Base-by-base conservation (phyloP, 2,329 filamentous ascomycete species). In the Stagonosporopsis rhizophila region DNA sequence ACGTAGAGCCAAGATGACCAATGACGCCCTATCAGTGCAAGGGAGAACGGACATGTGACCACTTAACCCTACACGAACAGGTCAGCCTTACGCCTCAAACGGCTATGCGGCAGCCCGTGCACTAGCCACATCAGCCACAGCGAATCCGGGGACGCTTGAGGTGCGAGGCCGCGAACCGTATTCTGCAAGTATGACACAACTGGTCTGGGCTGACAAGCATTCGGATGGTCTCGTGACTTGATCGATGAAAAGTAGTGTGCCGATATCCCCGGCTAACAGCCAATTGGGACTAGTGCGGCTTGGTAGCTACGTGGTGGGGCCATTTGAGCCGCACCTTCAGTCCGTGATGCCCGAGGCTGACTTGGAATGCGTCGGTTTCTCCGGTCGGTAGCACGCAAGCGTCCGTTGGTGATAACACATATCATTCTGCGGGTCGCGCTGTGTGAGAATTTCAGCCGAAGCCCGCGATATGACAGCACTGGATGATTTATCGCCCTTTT, bases 91-190 rank as follows among this genome's bases (percentile, higher is more conserved):
- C 61, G 59, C 58, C 60, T 56, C 58, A 61, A 47, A 48, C 54
- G 57, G 56, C 40, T 51, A 58, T 54, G 7, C 64, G 64, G 54
- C 42, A 59, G 62, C 41, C 61, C 61, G 67, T 69, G 67, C 65
- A 65, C 61, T 55, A 66, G 64, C 65, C 64, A 67, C 65, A 57
- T 19, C 51, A 61, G 65, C 65, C 65, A 68, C 65, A 67, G 49
- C 65, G 64, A 69, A 68, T 69, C 65, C 57, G 56, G 42, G 44
- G 32, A 28, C 56, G 35, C 30, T 28, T 46, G 20, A 39, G 27
- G 44, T 52, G 53, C 47, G 52, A 62, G 53, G 61, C 59, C 52
- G 47, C 60, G 56, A 39, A 52, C 27, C 30, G 8, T 28, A 12
- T 51, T 30, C 53, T 56, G 61, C 60, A 62, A n/a, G 53, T 59